Percentiles rank a stretch among this genome's conserved stretches.
These are phyloP conservation scores for Aspergillus fructus DNA, from an alignment of 2,329 filamentous ascomycete genomes.

Conservation along the genomic window DNA sequence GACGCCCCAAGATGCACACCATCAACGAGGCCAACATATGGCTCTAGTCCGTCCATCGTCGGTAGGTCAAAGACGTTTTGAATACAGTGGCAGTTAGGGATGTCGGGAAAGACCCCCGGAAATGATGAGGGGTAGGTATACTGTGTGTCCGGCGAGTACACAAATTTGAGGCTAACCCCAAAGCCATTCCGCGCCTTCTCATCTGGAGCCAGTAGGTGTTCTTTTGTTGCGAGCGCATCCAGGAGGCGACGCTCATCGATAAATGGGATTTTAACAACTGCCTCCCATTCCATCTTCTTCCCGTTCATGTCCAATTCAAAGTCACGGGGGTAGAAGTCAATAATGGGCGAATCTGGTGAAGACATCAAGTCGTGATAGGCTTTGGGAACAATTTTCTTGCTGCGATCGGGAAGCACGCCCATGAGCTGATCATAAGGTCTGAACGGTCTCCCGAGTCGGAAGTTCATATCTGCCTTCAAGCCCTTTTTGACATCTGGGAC, in stretches of 20 bases:
- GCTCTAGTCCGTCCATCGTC: conserved; percentile 83
- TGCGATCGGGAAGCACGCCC: conserved; percentile 95
- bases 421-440: conserved; percentile 94
- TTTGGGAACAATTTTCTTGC: conserved; percentile 88
- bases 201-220: conserved; percentile 71
- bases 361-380: conserved; percentile 95
- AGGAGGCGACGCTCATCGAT: conserved; percentile 90
- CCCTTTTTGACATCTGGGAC: conserved; percentile 78
- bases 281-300: conserved; percentile 99
- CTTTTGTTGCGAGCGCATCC: conserved; percentile 80
- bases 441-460: conserved; percentile 93
- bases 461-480: conserved; percentile 81
- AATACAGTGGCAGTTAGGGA: conserved; percentile 82
- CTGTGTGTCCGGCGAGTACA: conserved; percentile 73
- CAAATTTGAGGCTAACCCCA: conserved; percentile 90
- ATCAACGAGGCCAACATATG: conserved; percentile 77
- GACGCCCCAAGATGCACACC: conserved; percentile 78
- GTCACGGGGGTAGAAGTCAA: conserved; percentile 96
- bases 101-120: conserved; percentile 84
- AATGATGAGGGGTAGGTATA: conserved; percentile 86
- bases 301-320: conserved; percentile 99
- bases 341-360: conserved; percentile 82
- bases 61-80: conserved; percentile 97
- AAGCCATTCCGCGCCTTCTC: conserved; percentile 86
- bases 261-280: conserved; percentile 97